Percentiles rank a stretch among this genome's conserved stretches.
phyloP scores from a whole-genome alignment of 352 stramenopile species.

The Elongisporangium undulatum region DNA sequence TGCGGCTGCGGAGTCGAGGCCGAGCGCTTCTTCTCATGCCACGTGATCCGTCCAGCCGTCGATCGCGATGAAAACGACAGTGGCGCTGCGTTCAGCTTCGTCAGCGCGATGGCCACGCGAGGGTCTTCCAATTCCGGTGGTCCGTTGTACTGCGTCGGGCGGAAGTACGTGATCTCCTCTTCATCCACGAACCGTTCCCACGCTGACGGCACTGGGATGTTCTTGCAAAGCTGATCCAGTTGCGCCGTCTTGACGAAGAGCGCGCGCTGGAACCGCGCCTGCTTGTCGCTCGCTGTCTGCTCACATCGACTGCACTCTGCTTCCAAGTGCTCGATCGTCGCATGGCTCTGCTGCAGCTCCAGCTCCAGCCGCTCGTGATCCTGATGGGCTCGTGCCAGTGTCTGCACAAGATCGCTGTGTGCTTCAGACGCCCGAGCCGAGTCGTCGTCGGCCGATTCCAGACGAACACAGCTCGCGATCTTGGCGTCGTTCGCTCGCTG shows the following conservation, averaged over 20 bases:
- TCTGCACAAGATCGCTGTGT: neutral
- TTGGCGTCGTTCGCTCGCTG: conserved; percentile 35
- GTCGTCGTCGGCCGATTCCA: neutral
- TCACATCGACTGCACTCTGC: conserved; percentile 33
- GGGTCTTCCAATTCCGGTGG: conserved; percentile 48
- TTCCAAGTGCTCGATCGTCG: conserved; percentile 22
- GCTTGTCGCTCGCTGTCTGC: conserved; percentile 35
- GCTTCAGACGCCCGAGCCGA: neutral
- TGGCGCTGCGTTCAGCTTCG: conserved; percentile 7
- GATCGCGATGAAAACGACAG: conserved; percentile 10
- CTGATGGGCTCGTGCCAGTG: conserved; percentile 10
- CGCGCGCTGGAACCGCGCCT: conserved; percentile 32
- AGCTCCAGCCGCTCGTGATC: conserved; percentile 43
- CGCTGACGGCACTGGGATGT: conserved; percentile 28
- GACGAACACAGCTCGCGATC: conserved; percentile 7
- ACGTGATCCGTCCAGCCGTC: conserved; percentile 6
- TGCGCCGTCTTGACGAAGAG: conserved; percentile 53
- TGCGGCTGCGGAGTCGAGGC: conserved; percentile 37
- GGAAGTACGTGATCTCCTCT: conserved; percentile 47
- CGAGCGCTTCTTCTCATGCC: conserved; percentile 24
- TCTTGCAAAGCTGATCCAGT: conserved; percentile 45
- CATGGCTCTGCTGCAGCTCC: conserved; percentile 21
- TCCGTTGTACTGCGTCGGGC: conserved; percentile 35
- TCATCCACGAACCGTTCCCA: conserved; percentile 46
- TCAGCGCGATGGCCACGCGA: conserved; percentile 26